phyloP scores from a whole-genome alignment of 768 basidiomycete species.

The Pleurotus eryngii region DNA sequence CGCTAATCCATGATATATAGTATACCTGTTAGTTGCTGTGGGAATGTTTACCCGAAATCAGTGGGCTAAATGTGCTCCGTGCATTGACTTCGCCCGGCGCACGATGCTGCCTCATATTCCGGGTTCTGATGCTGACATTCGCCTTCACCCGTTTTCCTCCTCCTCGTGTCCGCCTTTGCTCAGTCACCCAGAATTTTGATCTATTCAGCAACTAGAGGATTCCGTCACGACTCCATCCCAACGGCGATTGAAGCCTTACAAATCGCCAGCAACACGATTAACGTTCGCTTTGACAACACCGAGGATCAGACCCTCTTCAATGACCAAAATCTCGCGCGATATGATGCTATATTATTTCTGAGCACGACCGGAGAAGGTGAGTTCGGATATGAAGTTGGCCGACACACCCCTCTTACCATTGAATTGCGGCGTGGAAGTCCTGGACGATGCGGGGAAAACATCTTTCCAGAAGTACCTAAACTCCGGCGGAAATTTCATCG shows the following conservation, averaged over 20 bases:
- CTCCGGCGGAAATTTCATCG: constrained; percentile 68
- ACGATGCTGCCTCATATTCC: constrained; percentile 1
- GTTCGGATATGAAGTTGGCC: constrained; percentile 13
- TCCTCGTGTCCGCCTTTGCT: constrained; percentile 7
- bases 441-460: constrained; percentile 53
- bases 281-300: constrained; percentile 58
- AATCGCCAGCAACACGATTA: constrained; percentile 38
- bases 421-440: constrained; percentile 34
- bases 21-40: not conserved
- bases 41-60: not conserved
- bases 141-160: constrained; percentile 5
- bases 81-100: not conserved
- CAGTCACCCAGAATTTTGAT: constrained; percentile 42
- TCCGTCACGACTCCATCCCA: constrained; percentile 75
- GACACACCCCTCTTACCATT: no score
- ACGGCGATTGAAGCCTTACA: constrained; percentile 59
- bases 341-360: constrained; percentile 68
- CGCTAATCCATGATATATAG: not conserved
- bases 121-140: constrained; percentile 1
- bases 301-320: constrained; percentile 61
- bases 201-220: constrained; percentile 60
- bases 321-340: constrained; percentile 47
- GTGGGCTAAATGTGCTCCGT: no score
- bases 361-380: constrained; percentile 66
- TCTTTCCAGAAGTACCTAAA: constrained; percentile 67